These are phyloP conservation scores for Phaeosphaeria sp. DNA, from an alignment of 2,329 filamentous ascomycete species.

Conservation along the genomic window DNA sequence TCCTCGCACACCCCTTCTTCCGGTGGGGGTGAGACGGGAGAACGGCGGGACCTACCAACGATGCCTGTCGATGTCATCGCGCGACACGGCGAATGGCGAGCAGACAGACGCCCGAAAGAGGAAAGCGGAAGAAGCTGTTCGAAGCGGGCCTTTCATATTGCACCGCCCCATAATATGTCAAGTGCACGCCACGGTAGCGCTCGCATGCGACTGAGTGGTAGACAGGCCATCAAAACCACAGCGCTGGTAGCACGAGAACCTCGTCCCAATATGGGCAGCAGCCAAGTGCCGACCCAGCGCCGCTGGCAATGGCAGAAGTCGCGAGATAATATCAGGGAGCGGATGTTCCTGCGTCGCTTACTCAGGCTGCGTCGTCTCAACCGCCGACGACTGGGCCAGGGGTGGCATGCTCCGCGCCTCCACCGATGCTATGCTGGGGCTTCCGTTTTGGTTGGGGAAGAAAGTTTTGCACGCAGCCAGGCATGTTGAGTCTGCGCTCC, in stretches of 20 bases:
- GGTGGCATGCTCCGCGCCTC: slow-evolving; percentile 25
- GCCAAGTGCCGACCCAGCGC: slow-evolving; percentile 7
- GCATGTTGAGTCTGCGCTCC: slow-evolving; percentile 13
- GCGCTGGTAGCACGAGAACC: slow-evolving; percentile 24
- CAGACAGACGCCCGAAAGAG: slow-evolving; percentile 22
- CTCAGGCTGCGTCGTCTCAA: slow-evolving; percentile 17
- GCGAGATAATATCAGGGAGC: slow-evolving; percentile 14
- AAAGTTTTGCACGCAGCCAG: slow-evolving; percentile 26
- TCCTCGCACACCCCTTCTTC: slow-evolving; percentile 10
- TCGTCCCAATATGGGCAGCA: slow-evolving; percentile 3
- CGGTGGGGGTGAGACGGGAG: slow-evolving; percentile 17
- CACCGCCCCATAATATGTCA: slow-evolving; percentile 33
- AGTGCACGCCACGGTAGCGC: slow-evolving; percentile 29
- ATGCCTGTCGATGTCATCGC: slow-evolving; percentile 26
- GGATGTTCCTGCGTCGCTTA: slow-evolving; percentile 36
- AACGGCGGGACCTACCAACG: slow-evolving; percentile 15
- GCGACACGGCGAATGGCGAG: slow-evolving; percentile 27
- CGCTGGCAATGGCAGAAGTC: slow-evolving; percentile 11
- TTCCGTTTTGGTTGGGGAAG: slow-evolving; percentile 21
- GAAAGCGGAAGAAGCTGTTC: slow-evolving; percentile 22
- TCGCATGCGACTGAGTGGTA: slow-evolving; percentile 26
- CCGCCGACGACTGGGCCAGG: slow-evolving; percentile 7
- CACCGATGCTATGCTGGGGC: slow-evolving; percentile 25
- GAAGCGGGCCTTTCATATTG: slow-evolving; percentile 20
- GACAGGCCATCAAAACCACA: slow-evolving; percentile 20